Evolutionary conservation across 1,139 yeast species (phyloP), one percentile per base, ranked within the genome.

Genomic region (Geotrichum restrictum): DNA sequence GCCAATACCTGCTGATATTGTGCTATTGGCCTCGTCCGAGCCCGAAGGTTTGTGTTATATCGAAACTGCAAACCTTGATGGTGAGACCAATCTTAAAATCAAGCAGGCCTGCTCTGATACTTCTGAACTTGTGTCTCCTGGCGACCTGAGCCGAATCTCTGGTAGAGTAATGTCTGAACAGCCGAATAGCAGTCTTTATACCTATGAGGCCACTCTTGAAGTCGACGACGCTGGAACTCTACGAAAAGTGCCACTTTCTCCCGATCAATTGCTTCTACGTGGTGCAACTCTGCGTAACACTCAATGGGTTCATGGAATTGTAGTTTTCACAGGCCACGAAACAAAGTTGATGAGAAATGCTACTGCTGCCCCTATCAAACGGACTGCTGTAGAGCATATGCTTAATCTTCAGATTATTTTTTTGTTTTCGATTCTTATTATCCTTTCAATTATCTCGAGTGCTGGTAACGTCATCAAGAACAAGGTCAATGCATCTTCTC

Each of bases 271-370:
- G 69, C 74, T 94, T 46, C 74, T 94, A 54, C 80, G 99, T 73
- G 99, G 99, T 57, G 98, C 99, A 10, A 88, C 95, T 4, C 75
- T 94, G 59, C 79, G 97, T 69, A 94, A 94, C 64, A 94, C 98
- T 0, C 88, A 84, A 48, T 94, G 97, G 97, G 81, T 94, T 45
- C 89, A 88, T 62, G 98, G 98, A 29, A 77, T 89, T 45, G 97
- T 88, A 1, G 81, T 93, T 1, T 94, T 93, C 67, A 94, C 99
- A 0, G 99, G 98, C 27, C 98, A 94, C 68, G 98, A 94, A 71
- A 93, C 99, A 0, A 94, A 94, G 65, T 77, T 94, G 59, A 93
- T 94, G 98, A 81, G 98, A 66, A 94, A 94, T 72, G 98, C 99
- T 13, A 91, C 98, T 1, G 97, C 98, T 2, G 85, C 99, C 1